Conservation (phyloP, 1,284 basidiomycete genomes). For the Sanguinoderma infundibulare region DNA sequence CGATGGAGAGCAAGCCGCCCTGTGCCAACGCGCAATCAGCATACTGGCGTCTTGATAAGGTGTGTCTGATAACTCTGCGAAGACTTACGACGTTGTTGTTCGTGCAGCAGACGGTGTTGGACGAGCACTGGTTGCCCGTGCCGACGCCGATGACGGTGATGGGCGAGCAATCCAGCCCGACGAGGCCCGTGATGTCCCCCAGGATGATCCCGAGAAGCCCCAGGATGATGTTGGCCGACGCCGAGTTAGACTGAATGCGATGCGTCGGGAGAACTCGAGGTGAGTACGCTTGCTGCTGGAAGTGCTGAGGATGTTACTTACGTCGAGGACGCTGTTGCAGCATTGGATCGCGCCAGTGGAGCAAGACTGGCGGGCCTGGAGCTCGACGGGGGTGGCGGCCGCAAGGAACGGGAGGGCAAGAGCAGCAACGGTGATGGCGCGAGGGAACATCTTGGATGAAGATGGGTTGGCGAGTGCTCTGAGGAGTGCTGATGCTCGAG, state of each 20-base stretch:
- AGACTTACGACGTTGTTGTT: conserved; percentile 20
- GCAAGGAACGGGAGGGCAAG: conserved; percentile 33
- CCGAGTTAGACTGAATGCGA: conserved; percentile 11
- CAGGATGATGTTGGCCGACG: conserved; percentile 10
- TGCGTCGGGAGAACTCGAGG: background rate
- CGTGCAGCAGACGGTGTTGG: conserved; percentile 19
- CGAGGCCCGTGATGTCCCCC: conserved; percentile 6
- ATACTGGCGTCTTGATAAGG: background rate
- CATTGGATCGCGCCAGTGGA: conserved; percentile 23
- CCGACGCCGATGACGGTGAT: conserved; percentile 21
- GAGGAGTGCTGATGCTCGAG: conserved; percentile 8
- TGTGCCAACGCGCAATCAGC: background rate
- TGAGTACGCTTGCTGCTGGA: background rate
- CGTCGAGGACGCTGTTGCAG: conserved; percentile 16
- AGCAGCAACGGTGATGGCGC: conserved; percentile 15
- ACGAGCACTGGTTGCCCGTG: conserved; percentile 10
- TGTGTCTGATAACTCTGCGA: background rate
- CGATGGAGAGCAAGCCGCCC: conserved; percentile 16
- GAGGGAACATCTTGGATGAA: conserved; percentile 19
- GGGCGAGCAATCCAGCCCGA: conserved; percentile 20
- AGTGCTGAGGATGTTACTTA: background rate
- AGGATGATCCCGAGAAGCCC: conserved; percentile 20
- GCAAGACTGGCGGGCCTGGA: conserved; percentile 23
- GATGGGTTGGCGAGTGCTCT: conserved; percentile 3
- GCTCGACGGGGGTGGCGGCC: conserved; percentile 32